Evolutionary conservation across 805 yeast species (phyloP), one percentile per base, ranked within the genome.

Genomic region (Yarrowia sp.): DNA sequence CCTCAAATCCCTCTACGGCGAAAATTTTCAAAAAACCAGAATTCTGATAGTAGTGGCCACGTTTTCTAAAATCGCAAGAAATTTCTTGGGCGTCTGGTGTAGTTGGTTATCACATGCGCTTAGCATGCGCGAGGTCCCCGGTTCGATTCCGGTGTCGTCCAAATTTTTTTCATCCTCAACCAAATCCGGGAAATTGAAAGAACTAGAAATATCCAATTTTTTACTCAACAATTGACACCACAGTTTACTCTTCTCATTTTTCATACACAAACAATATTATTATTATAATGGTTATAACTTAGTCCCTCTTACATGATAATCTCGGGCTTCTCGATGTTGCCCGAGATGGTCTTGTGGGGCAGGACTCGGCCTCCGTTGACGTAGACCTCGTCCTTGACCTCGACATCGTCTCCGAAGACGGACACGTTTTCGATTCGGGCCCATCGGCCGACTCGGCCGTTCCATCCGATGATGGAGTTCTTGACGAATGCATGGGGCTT

Each of bases 321-420:
- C 74, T 96, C 89, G 77, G 96, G 98, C 80, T 89, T 87, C 85
- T 96, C 98, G 78, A 95, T 97, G 78, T 95, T 95, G 71, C 92
- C 84, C 69, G 96, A 88, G 79, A 95, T 93, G 68, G 97, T 84
- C 85, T 95, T 95, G 86, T 95, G 99, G 72, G 99, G 99, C 77
- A 95, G 86, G 71, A 95, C 98, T 79, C 95, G 92, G 81, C 98
- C 99, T 80, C 99, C 99, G 80, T 95, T 95, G 74, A 95, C 96
- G 85, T 95, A 95, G 78, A 95, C 85, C 84, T 93, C 99, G 78
- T 95, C 98, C 83, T 93, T 91, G 77, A 95, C 91, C 78, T 92
- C 96, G 71, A 95, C 99, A 72, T 95, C 99, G 79, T 95, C 99
- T 82, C 99, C 99, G 75, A 95, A 86, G 67, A 95, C 99, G 69